Evolutionary conservation across 2,329 filamentous ascomycete species (phyloP).

Genomic region (Dothiorella sarmentorum): DNA sequence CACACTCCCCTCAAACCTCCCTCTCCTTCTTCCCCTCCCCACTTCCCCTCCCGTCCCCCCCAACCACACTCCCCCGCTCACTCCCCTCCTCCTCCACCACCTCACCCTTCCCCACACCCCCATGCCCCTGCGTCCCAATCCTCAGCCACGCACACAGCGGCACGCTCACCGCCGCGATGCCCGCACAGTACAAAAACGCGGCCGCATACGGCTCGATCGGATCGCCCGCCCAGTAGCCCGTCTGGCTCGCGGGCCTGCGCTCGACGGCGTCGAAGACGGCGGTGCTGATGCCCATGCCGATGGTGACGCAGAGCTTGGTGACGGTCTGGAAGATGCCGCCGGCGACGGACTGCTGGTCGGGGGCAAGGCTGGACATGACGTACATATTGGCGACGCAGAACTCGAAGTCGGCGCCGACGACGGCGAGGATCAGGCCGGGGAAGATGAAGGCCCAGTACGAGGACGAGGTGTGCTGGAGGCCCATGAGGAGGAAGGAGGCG

Average conservation of each 20-base stretch:
- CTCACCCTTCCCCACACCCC: background rate
- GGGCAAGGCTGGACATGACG: conserved; percentile 62
- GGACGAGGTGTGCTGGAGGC: conserved; percentile 53
- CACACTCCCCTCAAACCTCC: background rate
- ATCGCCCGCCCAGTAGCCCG: conserved; percentile 43
- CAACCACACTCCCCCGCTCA: background rate
- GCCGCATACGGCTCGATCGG: conserved; percentile 50
- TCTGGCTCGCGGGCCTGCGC: conserved; percentile 28
- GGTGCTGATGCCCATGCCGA: conserved; percentile 61
- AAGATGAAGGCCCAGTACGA: conserved; percentile 66
- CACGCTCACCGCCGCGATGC: conserved; percentile 43
- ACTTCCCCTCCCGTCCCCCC: background rate
- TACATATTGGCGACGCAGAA: conserved; percentile 73
- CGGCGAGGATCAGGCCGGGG: conserved; percentile 57
- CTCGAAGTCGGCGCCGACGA: conserved; percentile 65
- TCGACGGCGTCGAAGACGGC: conserved; percentile 54
- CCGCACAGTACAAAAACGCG: conserved; percentile 51
- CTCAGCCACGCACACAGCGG: conserved; percentile 52
- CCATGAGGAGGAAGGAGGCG: conserved; percentile 52
- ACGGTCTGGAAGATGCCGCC: conserved; percentile 68
- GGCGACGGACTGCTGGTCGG: conserved; percentile 62
- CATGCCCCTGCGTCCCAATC: conserved; percentile 52
- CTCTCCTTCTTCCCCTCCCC: background rate
- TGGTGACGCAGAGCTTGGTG: conserved; percentile 56
- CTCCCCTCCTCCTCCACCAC: background rate